These are phyloP conservation scores for Amaranthus tricolor DNA, from an alignment of 179 eudicot species.

Conservation along the genomic window DNA sequence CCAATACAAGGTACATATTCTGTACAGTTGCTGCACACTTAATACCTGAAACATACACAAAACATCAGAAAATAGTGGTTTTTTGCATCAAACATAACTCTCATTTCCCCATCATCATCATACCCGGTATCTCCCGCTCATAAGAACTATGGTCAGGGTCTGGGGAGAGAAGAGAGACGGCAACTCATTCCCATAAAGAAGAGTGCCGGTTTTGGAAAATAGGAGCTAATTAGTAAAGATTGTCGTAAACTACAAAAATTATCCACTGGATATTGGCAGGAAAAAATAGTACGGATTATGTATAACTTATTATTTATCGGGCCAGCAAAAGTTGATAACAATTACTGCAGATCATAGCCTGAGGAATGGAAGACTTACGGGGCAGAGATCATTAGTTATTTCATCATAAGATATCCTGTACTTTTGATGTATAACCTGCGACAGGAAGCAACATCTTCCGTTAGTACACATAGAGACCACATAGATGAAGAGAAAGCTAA, in stretches of 20 bases:
- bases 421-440: constrained; percentile 46
- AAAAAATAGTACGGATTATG: neutral
- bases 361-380: constrained; percentile 26
- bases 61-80: neutral
- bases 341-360: neutral
- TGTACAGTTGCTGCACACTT: constrained; percentile 87
- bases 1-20: constrained; percentile 87
- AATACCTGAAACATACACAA: constrained; percentile 46
- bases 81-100: neutral
- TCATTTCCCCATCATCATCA: too few species aligned
- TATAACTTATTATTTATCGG: neutral
- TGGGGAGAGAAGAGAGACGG: too few species aligned
- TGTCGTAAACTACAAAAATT: too few species aligned
- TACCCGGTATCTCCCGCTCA: too few species aligned
- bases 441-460: constrained; percentile 3
- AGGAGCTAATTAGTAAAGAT: too few species aligned
- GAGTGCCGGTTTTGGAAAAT: too few species aligned
- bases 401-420: constrained; percentile 44
- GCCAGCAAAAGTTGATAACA: neutral
- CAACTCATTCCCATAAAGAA: too few species aligned
- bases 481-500: neutral
- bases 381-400: constrained; percentile 42
- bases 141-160: too few species aligned
- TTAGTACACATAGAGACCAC: neutral
- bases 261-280: neutral